Conservation (phyloP, 2,329 filamentous ascomycete species). For the Phialocephala sp. region DNA sequence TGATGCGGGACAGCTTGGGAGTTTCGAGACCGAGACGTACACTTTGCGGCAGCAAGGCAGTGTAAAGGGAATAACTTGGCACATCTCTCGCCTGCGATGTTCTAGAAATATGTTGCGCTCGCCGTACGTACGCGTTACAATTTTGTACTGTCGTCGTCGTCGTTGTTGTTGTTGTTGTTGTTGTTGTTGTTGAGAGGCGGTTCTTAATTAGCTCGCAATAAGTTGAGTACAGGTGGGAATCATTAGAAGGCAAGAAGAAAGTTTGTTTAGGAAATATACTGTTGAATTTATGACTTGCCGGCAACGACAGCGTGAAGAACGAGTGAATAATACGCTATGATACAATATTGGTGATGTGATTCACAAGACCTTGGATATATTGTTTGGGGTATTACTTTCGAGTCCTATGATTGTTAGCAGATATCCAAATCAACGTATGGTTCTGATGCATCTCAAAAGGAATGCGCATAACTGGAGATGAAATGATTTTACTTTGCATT, state of each 20-base stretch:
- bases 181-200: background rate
- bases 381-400: constrained; percentile 16
- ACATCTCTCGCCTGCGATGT: constrained; percentile 31
- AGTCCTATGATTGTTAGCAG: constrained; percentile 23
- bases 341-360: constrained; percentile 6
- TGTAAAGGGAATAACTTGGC: constrained; percentile 34
- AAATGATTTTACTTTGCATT: constrained; percentile 9
- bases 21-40: constrained; percentile 34
- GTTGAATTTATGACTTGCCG: background rate
- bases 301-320: background rate
- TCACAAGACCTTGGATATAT: constrained; percentile 1
- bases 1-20: constrained; percentile 33
- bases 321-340: constrained; percentile 12
- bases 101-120: background rate
- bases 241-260: background rate
- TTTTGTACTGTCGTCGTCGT: background rate
- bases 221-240: background rate
- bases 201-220: background rate
- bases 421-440: background rate
- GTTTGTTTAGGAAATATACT: background rate
- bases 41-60: constrained; percentile 35
- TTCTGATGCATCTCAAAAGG: background rate
- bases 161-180: background rate
- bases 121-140: background rate
- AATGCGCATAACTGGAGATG: background rate